phyloP scores from a whole-genome alignment of 495 filamentous ascomycete species.

The Xanthoparmelia taractica region DNA sequence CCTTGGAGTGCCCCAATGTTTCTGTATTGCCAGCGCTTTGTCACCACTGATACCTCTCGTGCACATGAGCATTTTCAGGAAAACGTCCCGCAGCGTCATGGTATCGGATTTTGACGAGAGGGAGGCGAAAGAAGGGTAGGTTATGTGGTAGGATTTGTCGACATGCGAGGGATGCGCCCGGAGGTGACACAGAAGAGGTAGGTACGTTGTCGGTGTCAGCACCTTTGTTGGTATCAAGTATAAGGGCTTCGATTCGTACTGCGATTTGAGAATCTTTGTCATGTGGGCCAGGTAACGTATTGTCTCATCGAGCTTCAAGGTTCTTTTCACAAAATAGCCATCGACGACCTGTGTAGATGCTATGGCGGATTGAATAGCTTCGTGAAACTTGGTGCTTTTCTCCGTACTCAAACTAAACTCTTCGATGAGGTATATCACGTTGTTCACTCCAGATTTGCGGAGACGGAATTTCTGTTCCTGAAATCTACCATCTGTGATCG shows the following conservation, averaged over 20 bases:
- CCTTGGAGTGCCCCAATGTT: slow-evolving; percentile 62
- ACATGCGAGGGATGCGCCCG: slow-evolving; percentile 39
- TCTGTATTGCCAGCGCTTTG: slow-evolving; percentile 75
- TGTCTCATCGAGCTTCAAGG: slow-evolving; percentile 67
- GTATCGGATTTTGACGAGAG: slow-evolving; percentile 67
- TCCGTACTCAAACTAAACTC: slow-evolving; percentile 51
- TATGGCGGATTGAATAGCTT: slow-evolving; percentile 65
- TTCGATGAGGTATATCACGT: slow-evolving; percentile 77
- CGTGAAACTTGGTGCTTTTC: slow-evolving; percentile 46
- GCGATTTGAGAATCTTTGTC: slow-evolving; percentile 58
- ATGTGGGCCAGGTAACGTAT: slow-evolving; percentile 71
- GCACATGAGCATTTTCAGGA: slow-evolving; percentile 84
- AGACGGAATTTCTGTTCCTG: slow-evolving; percentile 83
- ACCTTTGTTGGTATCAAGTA: slow-evolving; percentile 57
- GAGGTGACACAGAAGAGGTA: slow-evolving; percentile 55
- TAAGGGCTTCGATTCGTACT: slow-evolving; percentile 48
- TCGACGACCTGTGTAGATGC: slow-evolving; percentile 75
- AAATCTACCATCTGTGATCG: slow-evolving; percentile 77
- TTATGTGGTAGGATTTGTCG: slow-evolving; percentile 52
- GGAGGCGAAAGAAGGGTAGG: slow-evolving; percentile 62
- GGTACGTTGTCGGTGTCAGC: slow-evolving; percentile 62
- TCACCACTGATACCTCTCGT: slow-evolving; percentile 69
- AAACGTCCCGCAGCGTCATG: slow-evolving; percentile 67
- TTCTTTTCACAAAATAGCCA: slow-evolving; percentile 75
- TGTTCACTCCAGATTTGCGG: slow-evolving; percentile 58